Conservation (phyloP, 2,329 filamentous ascomycete genomes). For the Westerdykella sp. region DNA sequence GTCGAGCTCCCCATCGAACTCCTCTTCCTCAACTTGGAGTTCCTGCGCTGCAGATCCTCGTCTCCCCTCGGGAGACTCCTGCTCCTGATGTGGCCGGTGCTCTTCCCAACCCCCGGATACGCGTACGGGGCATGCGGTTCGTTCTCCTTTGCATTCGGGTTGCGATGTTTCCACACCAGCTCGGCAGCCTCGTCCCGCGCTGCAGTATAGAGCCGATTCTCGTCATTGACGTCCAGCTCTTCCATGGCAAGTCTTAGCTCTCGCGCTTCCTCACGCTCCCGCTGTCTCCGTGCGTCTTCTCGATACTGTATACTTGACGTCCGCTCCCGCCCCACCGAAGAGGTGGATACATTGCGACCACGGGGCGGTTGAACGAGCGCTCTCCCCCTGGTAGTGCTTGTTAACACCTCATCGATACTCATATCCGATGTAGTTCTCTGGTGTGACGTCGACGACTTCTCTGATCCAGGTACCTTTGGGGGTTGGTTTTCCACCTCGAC, state of each 20-base stretch:
- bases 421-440: conserved; percentile 25
- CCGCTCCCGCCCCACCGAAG: conserved; percentile 35
- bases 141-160: conserved; percentile 60
- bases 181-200: conserved; percentile 73
- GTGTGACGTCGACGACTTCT: conserved; percentile 20
- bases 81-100: conserved; percentile 61
- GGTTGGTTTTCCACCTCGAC: conserved; percentile 14
- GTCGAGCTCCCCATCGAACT: conserved; percentile 33
- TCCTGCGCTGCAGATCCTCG: conserved; percentile 27
- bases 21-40: conserved; percentile 31
- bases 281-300: conserved; percentile 68
- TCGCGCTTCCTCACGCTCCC: conserved; percentile 71
- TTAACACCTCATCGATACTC: conserved; percentile 24
- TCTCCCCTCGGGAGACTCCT: conserved; percentile 35
- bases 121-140: conserved; percentile 43
- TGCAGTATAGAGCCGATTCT: conserved; percentile 58
- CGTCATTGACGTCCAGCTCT: conserved; percentile 62
- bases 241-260: conserved; percentile 67
- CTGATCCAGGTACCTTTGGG: conserved; percentile 7
- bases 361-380: conserved; percentile 32
- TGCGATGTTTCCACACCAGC: conserved; percentile 69
- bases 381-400: conserved; percentile 15
- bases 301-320: conserved; percentile 61
- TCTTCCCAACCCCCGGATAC: conserved; percentile 63
- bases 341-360: conserved; percentile 39